Percentiles rank a stretch among this genome's conserved stretches.
Evolutionary conservation across 2,329 filamentous ascomycete species (phyloP).

Genomic region (Mariannaea sp.): DNA sequence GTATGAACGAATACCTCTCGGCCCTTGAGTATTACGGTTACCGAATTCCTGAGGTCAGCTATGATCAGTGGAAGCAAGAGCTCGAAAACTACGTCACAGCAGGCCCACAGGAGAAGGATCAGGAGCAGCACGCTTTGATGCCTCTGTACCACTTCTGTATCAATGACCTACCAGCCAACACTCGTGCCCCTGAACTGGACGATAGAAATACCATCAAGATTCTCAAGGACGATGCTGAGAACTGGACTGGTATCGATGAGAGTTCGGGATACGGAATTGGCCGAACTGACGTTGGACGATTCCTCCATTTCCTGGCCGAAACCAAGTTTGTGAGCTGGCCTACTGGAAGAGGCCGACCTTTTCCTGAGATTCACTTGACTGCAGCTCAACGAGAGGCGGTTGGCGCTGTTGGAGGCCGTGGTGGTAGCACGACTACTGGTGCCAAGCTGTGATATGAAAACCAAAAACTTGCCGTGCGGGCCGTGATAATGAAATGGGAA

Average conservation of each 20-base stretch:
- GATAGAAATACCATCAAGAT: constrained; percentile 64
- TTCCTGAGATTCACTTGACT: constrained; percentile 30
- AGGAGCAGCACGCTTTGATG: constrained; percentile 25
- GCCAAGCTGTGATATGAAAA: constrained; percentile 6
- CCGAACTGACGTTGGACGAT: constrained; percentile 35
- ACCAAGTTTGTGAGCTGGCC: constrained; percentile 40
- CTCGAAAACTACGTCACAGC: constrained; percentile 39
- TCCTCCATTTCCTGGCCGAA: constrained; percentile 38
- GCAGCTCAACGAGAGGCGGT: constrained; percentile 30
- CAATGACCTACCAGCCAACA: constrained; percentile 22
- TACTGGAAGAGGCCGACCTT: constrained; percentile 33
- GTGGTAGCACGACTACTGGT: constrained; percentile 17
- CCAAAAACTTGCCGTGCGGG: no score
- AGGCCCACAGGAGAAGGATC: constrained; percentile 32
- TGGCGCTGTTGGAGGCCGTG: constrained; percentile 32
- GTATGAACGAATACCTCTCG: constrained; percentile 76
- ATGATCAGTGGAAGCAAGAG: constrained; percentile 47
- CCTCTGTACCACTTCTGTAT: constrained; percentile 20
- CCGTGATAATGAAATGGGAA: no score
- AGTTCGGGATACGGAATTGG: constrained; percentile 49
- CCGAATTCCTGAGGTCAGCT: constrained; percentile 76
- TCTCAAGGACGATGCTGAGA: constrained; percentile 64
- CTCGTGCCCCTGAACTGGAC: constrained; percentile 21
- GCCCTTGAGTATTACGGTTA: constrained; percentile 72
- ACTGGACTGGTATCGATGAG: constrained; percentile 63